Evolutionary conservation across 495 filamentous ascomycete genomes (phyloP).

Genomic region (Podospora bellae-mahoneyi): DNA sequence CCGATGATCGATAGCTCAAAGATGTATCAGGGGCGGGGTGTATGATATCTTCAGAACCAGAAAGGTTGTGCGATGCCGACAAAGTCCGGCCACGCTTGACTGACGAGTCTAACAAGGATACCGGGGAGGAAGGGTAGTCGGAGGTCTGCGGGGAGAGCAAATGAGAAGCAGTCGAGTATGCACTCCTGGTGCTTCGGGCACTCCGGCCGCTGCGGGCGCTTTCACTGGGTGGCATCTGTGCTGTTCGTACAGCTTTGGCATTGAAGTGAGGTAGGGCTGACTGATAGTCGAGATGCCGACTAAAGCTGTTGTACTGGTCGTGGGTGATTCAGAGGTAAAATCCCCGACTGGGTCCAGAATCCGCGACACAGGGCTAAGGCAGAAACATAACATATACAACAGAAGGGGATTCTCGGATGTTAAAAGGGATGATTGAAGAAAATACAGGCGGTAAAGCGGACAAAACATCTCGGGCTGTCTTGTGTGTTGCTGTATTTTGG

Average conservation of each 20-base stretch:
- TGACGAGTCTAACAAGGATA: not conserved
- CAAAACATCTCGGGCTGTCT: not conserved
- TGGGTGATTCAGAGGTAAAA: not conserved
- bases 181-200: slow-evolving; percentile 20
- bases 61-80: not conserved
- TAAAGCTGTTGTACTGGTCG: not conserved
- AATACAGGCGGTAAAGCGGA: not conserved
- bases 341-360: not conserved
- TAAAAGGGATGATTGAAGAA: not conserved
- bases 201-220: slow-evolving; percentile 18
- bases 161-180: slow-evolving; percentile 26
- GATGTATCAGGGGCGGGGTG: not conserved
- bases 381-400: not conserved
- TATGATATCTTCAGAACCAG: not conserved
- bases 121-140: not conserved
- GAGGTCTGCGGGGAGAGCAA: slow-evolving; percentile 24
- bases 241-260: not conserved
- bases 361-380: not conserved
- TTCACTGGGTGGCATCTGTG: slow-evolving; percentile 19
- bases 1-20: not conserved
- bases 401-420: not conserved
- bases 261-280: not conserved
- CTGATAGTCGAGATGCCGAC: not conserved
- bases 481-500: not conserved
- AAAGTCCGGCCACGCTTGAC: not conserved